Evolutionary conservation across 2,329 filamentous ascomycete species (phyloP).

Genomic region (Aspergillus arachidicola): DNA sequence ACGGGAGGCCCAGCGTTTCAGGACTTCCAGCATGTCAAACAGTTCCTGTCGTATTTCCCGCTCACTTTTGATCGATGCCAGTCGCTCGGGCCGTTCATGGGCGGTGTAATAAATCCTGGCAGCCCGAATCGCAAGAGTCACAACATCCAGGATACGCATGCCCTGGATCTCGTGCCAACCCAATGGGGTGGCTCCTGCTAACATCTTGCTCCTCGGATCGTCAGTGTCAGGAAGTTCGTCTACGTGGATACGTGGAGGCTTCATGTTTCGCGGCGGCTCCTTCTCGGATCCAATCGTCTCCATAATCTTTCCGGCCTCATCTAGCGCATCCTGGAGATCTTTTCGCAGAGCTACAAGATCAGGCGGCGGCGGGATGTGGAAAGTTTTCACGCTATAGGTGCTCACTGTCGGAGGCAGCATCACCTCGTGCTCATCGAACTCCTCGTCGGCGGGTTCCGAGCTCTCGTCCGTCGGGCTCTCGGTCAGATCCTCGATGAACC

Average conservation of each 20-base stretch:
- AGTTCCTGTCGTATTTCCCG: slow-evolving; percentile 82
- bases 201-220: slow-evolving; percentile 32
- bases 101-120: slow-evolving; percentile 96
- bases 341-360: slow-evolving; percentile 76
- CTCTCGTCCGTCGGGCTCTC: slow-evolving; percentile 54
- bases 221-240: slow-evolving; percentile 44
- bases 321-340: slow-evolving; percentile 68
- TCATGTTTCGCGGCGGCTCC: slow-evolving; percentile 31
- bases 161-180: slow-evolving; percentile 88
- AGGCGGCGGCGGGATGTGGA: slow-evolving; percentile 80
- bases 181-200: slow-evolving; percentile 45
- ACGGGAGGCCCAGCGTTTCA: slow-evolving; percentile 87
- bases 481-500: slow-evolving; percentile 46
- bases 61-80: slow-evolving; percentile 86
- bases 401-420: slow-evolving; percentile 97
- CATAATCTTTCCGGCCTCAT: slow-evolving; percentile 69
- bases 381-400: slow-evolving; percentile 86
- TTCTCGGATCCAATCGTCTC: slow-evolving; percentile 45
- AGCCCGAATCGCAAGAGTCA: slow-evolving; percentile 91
- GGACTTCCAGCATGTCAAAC: slow-evolving; percentile 81
- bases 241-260: slow-evolving; percentile 34
- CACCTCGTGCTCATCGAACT: slow-evolving; percentile 65
- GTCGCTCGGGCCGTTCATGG: slow-evolving; percentile 80
- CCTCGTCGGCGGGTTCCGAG: slow-evolving; percentile 49
- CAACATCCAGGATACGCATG: slow-evolving; percentile 86